Evolutionary conservation across 306 rosid species (phyloP), one percentile per base, ranked within the genome.

Genomic region (Vicia faba): DNA sequence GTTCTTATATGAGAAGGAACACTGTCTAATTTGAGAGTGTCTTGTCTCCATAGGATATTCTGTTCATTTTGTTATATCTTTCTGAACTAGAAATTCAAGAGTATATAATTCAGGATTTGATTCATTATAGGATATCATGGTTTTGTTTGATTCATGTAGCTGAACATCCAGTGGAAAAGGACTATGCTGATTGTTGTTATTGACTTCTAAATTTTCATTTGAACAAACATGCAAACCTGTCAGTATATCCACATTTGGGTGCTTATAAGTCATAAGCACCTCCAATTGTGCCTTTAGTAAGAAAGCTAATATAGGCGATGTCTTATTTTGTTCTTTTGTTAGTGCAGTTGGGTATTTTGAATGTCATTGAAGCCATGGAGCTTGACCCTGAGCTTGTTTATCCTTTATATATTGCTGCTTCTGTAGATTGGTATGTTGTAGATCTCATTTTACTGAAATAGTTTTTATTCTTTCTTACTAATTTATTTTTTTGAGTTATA

Each of bases 261-360:
- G 31, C 43, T 51, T 20, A 50, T 55, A 68, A 40, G 62, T 51
- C 15, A 50, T 55, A 68, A 40, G 62, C 60, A 49, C 1, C 25
- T 50, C 41, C 46, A 15, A 31, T 35, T 54, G 26, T 67, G 67
- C 75, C 55, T 68, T 67, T 78, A 53, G 41, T 35, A 20, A 20
- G 40, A 61, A 61, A 68, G 70, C 51, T 57, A 33, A 68, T 68
- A 64, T 39, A 31, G 29, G 31, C 55, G 28, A 3, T 58, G 11
- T 67, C 76, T 75, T 71, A 75, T 55, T 69, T 29, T 68, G 66
- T 69, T 80, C 36, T 48, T 64, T 80, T 74, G 69, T 69, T 76
- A 50, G 69, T 78, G 83, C 96, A 92, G 98, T 79, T 92, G 89
- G 98, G 96, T 70, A 84, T 92, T 86, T 79, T 92, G 84, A 89